phyloP scores from a whole-genome alignment of 75 land plant genomes.

The Sequoiadendron giganteum region DNA sequence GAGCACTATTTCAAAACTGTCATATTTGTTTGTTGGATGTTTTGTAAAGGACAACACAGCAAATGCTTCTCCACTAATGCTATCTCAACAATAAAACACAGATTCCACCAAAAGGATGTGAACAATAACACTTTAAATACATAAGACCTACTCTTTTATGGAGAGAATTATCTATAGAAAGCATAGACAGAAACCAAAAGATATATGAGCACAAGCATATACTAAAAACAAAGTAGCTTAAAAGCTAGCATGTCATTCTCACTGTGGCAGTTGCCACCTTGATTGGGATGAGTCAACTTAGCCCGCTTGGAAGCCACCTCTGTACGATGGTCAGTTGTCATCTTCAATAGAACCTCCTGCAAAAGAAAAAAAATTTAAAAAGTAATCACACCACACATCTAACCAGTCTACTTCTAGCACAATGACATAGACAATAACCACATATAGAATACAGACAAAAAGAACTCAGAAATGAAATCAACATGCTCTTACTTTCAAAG shows the following conservation, averaged over 20 bases:
- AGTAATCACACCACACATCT: background rate
- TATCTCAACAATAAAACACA: background rate
- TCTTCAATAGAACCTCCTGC: slow-evolving; percentile 85
- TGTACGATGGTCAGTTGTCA: slow-evolving; percentile 81
- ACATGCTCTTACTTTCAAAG: slow-evolving; percentile 59
- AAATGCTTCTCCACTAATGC: background rate
- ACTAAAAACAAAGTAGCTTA: background rate
- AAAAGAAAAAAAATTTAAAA: background rate
- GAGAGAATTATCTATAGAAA: background rate
- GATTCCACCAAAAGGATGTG: background rate
- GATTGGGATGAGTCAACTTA: slow-evolving; percentile 41
- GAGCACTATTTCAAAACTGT: background rate
- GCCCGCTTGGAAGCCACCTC: slow-evolving; percentile 86
- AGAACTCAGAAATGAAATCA: background rate
- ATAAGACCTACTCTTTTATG: background rate
- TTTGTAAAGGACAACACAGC: background rate
- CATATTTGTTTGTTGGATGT: background rate
- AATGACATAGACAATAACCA: background rate
- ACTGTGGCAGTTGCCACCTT: slow-evolving; percentile 31
- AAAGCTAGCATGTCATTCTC: background rate
- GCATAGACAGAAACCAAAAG: background rate
- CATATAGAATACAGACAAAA: slow-evolving; percentile 1
- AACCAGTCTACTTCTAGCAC: background rate
- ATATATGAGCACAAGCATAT: background rate
- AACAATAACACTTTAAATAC: background rate